phyloP scores from a whole-genome alignment of 805 yeast species.

The Debaryomyces prosopidis region DNA sequence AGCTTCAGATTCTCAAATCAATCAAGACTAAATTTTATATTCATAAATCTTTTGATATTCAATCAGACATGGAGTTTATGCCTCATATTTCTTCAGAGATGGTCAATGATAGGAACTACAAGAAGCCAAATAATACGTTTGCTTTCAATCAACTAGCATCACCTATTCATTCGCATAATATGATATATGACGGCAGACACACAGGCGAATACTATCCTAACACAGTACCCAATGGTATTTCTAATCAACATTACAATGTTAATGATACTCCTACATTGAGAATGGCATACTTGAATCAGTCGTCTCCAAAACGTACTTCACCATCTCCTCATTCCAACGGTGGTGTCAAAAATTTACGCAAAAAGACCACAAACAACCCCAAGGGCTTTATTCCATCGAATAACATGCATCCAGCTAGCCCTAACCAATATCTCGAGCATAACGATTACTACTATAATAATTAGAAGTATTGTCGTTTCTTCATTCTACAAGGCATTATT shows the following conservation, averaged over 20 bases:
- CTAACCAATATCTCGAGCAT: background rate
- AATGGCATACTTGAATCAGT: conserved; percentile 13
- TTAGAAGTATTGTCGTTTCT: background rate
- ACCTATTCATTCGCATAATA: conserved; percentile 1
- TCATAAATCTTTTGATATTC: conserved; percentile 68
- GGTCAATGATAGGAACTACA: background rate
- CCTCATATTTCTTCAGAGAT: conserved; percentile 21
- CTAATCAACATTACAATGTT: background rate
- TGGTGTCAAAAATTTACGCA: background rate
- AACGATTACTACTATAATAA: background rate
- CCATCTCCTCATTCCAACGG: background rate
- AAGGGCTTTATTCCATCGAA: background rate
- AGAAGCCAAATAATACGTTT: background rate
- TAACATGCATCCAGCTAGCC: background rate
- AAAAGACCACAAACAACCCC: background rate
- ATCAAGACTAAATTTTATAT: conserved; percentile 56
- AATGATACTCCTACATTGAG: conserved; percentile 13
- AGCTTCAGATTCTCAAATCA: conserved; percentile 14
- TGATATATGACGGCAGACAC: background rate
- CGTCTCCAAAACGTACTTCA: conserved; percentile 14
- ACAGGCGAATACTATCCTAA: background rate
- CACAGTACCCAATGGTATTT: background rate
- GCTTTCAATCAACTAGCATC: background rate
- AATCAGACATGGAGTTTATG: conserved; percentile 67
- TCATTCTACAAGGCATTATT: too few species aligned